phyloP scores from a whole-genome alignment of 495 filamentous ascomycete species.

The Tirmania nivea region DNA sequence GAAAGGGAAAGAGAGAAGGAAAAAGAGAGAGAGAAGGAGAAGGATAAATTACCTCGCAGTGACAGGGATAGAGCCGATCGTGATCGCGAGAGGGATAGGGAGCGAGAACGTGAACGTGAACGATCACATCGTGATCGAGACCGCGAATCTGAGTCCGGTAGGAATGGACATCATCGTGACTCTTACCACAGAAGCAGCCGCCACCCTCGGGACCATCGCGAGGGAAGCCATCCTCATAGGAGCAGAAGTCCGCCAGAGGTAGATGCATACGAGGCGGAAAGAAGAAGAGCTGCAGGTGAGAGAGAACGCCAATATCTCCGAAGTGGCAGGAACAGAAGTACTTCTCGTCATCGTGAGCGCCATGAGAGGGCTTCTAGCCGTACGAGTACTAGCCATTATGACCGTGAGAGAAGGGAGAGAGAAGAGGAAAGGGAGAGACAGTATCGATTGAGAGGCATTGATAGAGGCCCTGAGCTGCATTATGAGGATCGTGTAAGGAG shows the following conservation, averaged over 20 bases:
- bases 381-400: constrained; percentile 28
- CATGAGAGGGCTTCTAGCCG: constrained; percentile 13
- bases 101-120: constrained; percentile 42
- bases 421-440: constrained; percentile 68
- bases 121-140: constrained; percentile 20
- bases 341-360: constrained; percentile 22
- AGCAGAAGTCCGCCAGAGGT: not conserved
- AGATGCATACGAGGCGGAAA: constrained; percentile 23
- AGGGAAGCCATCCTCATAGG: not conserved
- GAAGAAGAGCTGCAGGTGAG: constrained; percentile 20
- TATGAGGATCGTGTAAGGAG: constrained; percentile 44
- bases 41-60: constrained; percentile 37
- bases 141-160: constrained; percentile 25
- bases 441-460: constrained; percentile 54
- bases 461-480: constrained; percentile 73
- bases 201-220: not conserved
- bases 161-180: constrained; percentile 18
- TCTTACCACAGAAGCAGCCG: constrained; percentile 12
- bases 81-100: constrained; percentile 55
- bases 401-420: constrained; percentile 53
- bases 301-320: constrained; percentile 22
- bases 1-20: constrained; percentile 35
- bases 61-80: constrained; percentile 71
- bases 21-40: constrained; percentile 31
- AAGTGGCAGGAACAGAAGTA: constrained; percentile 12